These are phyloP conservation scores for Paraphaeosphaeria minitans DNA, from an alignment of 2,329 filamentous ascomycete genomes.

Conservation along the genomic window DNA sequence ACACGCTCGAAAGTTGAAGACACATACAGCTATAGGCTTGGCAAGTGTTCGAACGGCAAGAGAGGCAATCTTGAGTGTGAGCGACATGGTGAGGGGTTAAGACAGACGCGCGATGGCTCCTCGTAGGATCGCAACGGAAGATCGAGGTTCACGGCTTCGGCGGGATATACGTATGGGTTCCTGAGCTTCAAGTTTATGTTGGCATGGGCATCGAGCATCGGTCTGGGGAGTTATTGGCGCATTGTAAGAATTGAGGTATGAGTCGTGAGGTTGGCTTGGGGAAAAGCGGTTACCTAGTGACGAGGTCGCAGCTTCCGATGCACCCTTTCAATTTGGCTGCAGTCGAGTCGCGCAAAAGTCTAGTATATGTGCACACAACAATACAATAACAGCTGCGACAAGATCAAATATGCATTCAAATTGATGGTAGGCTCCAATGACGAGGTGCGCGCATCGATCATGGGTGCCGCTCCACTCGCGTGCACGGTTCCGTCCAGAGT, in stretches of 20 bases:
- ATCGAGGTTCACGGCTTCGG: neutral
- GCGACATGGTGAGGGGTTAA: constrained; percentile 56
- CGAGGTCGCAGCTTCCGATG: neutral
- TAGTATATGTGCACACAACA: neutral
- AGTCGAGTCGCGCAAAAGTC: neutral
- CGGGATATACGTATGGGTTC: neutral
- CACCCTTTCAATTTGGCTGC: neutral
- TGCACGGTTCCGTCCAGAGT: constrained; percentile 1
- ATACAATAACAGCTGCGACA: neutral
- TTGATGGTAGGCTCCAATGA: neutral
- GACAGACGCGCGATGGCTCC: neutral
- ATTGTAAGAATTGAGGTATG: neutral
- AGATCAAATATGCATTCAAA: neutral
- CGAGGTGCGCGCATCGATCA: neutral
- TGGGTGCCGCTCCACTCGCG: constrained; percentile 6
- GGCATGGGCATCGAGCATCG: too few relatives aligned
- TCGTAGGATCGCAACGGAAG: neutral
- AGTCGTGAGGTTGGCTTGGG: neutral
- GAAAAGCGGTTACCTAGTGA: neutral
- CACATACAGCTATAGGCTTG: constrained; percentile 69
- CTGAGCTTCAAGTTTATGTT: too few relatives aligned
- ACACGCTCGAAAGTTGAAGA: constrained; percentile 8
- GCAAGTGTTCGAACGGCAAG: constrained; percentile 68
- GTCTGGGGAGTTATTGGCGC: neutral
- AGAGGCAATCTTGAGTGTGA: constrained; percentile 70